Evolutionary conservation across 352 stramenopile genomes (phyloP), one percentile per base, ranked within the genome.

Genomic region (Phytophthora pinifolia): DNA sequence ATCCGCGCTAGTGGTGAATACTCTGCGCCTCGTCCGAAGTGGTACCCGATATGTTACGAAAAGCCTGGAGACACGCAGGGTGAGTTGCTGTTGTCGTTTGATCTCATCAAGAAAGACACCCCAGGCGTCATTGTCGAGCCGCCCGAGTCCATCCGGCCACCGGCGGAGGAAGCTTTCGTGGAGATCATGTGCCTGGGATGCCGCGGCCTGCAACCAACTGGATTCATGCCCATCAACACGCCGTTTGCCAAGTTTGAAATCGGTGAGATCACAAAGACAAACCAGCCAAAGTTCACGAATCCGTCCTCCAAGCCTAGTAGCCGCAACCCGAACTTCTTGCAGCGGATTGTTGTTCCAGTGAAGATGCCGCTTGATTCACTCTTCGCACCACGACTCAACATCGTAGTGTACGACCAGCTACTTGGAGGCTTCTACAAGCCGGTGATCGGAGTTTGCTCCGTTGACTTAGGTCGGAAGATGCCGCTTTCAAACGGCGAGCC

Each of bases 241-340:
- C 85, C 90, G 7, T 93, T 88, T 51, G 74, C 88, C 31, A 83
- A 94, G 45, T 94, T 97, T 54, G 83, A 96, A 25, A 65, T 91
- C 9, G 85, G 79, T 37, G 84, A 91, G 55, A 67, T 79, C 6
- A 74, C 68, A 1, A 76, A 81, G 34, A 72, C 70, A 20, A 83
- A 77, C 46, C 73, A 75, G 34, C 72, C 79, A 6, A 83, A 84
- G 43, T 80, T 87, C 45, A 92, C 83, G 31, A 86, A 86, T 37
- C 63, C 74, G 22, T 89, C 78, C 17, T 94, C 84, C 2, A 91
- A 86, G 54, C 88, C 88, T 4, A 88, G 72, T 22, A 79, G 76
- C 2, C 65, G 63, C 10, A 92, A 97, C 46, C 87, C 89, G 0
- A 97, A 97, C 62, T 97, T 94, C 57, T 65, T 96, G 25, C 80